Evolutionary conservation across 169 alveolate species (phyloP).

Genomic region (Cryptosporidium muris): DNA sequence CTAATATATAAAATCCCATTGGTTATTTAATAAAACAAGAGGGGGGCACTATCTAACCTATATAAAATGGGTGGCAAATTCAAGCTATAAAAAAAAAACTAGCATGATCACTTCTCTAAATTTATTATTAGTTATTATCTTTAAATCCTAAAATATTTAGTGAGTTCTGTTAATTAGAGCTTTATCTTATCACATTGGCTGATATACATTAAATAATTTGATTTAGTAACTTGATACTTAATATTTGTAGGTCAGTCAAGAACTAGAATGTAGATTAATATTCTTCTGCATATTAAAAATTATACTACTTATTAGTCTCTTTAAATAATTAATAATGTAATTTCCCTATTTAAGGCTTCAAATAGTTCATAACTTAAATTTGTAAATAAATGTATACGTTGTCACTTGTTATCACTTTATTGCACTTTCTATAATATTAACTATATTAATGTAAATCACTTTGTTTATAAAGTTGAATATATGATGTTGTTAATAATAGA

Average conservation of each 20-base stretch:
- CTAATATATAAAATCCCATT: neutral
- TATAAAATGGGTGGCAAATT: slow-evolving; percentile 1
- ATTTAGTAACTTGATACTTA: no score
- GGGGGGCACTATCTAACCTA: neutral
- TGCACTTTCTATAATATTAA: neutral
- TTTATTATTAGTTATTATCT: no score
- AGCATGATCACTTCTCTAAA: no score
- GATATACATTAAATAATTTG: neutral
- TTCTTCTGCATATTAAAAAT: neutral
- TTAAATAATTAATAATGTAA: neutral
- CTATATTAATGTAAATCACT: slow-evolving; percentile 72
- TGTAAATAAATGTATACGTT: no score
- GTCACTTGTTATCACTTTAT: no score
- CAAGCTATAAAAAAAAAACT: neutral
- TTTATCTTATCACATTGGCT: neutral
- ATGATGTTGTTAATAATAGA: slow-evolving; percentile 91
- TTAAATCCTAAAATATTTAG: no score
- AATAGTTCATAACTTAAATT: no score
- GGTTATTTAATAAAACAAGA: neutral
- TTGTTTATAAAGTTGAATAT: slow-evolving; percentile 85
- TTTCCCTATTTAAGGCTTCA: no score
- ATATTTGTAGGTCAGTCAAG: no score
- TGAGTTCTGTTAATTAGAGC: no score
- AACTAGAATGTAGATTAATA: neutral
- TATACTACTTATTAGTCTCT: neutral